These are phyloP conservation scores for Kodamaea laetipori DNA, from an alignment of 805 yeast species.

Conservation along the genomic window DNA sequence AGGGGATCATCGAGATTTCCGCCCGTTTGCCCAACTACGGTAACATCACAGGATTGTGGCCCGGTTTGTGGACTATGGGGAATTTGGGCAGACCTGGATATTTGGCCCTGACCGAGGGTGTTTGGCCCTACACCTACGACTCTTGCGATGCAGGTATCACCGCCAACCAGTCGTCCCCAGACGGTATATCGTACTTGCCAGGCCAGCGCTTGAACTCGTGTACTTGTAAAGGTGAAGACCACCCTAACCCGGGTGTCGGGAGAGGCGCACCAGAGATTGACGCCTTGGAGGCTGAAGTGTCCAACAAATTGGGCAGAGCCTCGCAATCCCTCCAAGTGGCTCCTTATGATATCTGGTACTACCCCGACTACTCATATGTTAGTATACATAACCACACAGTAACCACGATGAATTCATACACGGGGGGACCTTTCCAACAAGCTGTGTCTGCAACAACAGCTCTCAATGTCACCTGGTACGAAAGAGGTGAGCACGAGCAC, in stretches of 20 bases:
- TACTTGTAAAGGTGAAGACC: conserved; percentile 38
- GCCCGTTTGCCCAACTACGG: conserved; percentile 36
- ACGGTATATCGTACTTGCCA: conserved; percentile 41
- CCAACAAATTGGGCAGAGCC: conserved; percentile 22
- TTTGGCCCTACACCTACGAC: conserved; percentile 44
- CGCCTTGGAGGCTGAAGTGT: conserved; percentile 25
- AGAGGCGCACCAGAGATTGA: conserved; percentile 42
- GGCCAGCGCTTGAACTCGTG: conserved; percentile 38
- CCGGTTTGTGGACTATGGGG: conserved; percentile 43
- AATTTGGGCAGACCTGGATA: conserved; percentile 41
- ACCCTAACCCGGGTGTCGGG: conserved; percentile 39
- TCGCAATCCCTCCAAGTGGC: conserved; percentile 47
- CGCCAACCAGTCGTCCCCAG: conserved; percentile 41
- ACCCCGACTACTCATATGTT: conserved; percentile 41
- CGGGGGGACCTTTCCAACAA: conserved; percentile 43
- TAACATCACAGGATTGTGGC: conserved; percentile 38
- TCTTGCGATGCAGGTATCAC: conserved; percentile 41
- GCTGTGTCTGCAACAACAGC: conserved; percentile 41
- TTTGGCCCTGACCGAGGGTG: conserved; percentile 38
- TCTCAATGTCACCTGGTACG: conserved; percentile 40
- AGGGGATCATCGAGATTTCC: conserved; percentile 32
- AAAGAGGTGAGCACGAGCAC: conserved; percentile 19
- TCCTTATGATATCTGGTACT: conserved; percentile 47
- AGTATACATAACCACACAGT: conserved; percentile 27
- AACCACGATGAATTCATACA: conserved; percentile 40